Percentiles rank a stretch among this genome's conserved stretches.
These are phyloP conservation scores for Colletotrichum abscissum DNA, from an alignment of 2,329 filamentous ascomycete genomes.

Conservation along the genomic window DNA sequence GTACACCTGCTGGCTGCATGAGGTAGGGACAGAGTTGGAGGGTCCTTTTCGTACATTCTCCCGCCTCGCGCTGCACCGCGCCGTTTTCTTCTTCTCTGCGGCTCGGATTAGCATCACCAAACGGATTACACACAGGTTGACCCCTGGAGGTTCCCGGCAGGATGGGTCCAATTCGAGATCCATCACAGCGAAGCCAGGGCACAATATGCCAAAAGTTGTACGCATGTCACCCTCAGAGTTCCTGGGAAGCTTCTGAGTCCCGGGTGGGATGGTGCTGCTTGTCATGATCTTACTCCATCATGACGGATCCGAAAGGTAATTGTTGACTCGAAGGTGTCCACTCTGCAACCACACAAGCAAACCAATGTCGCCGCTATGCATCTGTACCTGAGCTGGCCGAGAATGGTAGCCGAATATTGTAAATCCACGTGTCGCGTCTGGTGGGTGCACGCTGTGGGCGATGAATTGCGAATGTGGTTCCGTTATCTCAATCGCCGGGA, in stretches of 20 bases:
- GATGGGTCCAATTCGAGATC: constrained; percentile 6
- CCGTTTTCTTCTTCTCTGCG: neutral
- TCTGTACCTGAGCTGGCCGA: neutral
- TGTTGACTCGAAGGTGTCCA: neutral
- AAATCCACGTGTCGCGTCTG: neutral
- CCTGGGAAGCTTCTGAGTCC: neutral
- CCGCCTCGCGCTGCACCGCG: neutral
- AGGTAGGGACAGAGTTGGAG: neutral
- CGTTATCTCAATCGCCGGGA: neutral
- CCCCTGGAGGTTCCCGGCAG: neutral
- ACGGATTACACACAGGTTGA: constrained; percentile 18
- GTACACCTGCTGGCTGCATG: neutral
- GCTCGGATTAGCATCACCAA: constrained; percentile 9
- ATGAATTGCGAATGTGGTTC: neutral
- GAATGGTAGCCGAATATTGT: neutral
- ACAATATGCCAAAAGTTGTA: neutral
- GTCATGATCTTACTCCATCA: constrained; percentile 10
- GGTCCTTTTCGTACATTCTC: neutral
- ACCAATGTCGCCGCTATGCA: neutral
- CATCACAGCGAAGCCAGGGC: constrained; percentile 5
- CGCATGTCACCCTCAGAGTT: neutral
- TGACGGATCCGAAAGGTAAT: constrained; percentile 25
- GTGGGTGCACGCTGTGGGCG: neutral
- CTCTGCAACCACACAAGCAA: neutral
- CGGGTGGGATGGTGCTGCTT: neutral